Percentiles rank a stretch among this genome's conserved stretches.
phyloP scores from a whole-genome alignment of 495 filamentous ascomycete species.

The Aspergillus panamensis region DNA sequence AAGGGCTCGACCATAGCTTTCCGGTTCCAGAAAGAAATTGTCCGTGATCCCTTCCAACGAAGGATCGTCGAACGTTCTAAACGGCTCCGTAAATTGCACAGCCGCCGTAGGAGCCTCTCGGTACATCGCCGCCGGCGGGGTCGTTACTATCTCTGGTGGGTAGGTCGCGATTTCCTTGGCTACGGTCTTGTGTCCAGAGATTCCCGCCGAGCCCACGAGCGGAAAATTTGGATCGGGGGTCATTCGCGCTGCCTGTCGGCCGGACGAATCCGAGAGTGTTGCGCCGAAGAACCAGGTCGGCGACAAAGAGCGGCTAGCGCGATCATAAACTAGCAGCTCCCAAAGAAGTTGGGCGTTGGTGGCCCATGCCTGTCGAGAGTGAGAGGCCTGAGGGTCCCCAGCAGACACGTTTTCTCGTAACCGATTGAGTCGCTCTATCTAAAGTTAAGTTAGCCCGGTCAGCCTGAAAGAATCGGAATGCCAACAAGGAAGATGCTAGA shows the following conservation, averaged over 20 bases:
- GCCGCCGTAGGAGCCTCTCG: neutral
- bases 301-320: constrained; percentile 23
- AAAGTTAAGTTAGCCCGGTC: constrained; percentile 8
- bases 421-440: constrained; percentile 29
- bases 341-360: constrained; percentile 31
- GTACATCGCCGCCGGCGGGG: constrained; percentile 16
- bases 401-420: constrained; percentile 31
- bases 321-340: constrained; percentile 33
- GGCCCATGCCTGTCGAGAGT: constrained; percentile 22
- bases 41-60: constrained; percentile 23
- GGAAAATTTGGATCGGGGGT: constrained; percentile 32
- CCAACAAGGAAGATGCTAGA: neutral
- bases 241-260: constrained; percentile 7
- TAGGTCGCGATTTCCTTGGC: constrained; percentile 32
- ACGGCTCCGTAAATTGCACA: constrained; percentile 14
- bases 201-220: constrained; percentile 35
- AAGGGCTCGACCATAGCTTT: constrained; percentile 34
- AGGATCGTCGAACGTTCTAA: constrained; percentile 19
- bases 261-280: constrained; percentile 19
- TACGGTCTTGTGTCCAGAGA: constrained; percentile 35
- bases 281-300: constrained; percentile 29
- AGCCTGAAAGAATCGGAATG: neutral
- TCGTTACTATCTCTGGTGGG: constrained; percentile 31
- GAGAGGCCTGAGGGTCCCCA: constrained; percentile 16
- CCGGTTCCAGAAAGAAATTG: constrained; percentile 28